phyloP scores from a whole-genome alignment of 2,329 filamentous ascomycete species.

The Furcasterigmium sp. region DNA sequence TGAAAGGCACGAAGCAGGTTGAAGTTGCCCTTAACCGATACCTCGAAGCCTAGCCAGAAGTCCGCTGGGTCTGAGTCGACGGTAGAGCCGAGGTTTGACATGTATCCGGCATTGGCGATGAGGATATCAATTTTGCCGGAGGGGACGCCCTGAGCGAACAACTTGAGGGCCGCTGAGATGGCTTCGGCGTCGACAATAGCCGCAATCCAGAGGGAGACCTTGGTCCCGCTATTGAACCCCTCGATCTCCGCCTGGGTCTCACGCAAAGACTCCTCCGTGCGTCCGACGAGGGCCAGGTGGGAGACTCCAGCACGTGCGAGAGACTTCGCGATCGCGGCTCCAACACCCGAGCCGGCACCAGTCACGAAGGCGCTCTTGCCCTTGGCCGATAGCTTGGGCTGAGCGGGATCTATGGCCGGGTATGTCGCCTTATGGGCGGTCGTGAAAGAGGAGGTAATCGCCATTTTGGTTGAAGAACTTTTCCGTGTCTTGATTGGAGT shows the following conservation, averaged over 20 bases:
- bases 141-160: constrained; percentile 1
- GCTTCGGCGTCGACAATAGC: constrained; percentile 11
- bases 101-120: constrained; percentile 19
- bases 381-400: constrained; percentile 16
- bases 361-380: constrained; percentile 47
- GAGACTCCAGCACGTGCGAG: constrained; percentile 37
- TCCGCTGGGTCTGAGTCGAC: constrained; percentile 12
- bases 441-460: constrained; percentile 14
- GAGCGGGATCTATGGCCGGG: constrained; percentile 17
- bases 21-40: constrained; percentile 16
- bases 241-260: constrained; percentile 15
- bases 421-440: constrained; percentile 15
- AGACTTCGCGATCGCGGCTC: constrained; percentile 34
- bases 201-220: constrained; percentile 10
- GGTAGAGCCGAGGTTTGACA: constrained; percentile 12
- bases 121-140: constrained; percentile 17
- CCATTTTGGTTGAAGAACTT: not conserved
- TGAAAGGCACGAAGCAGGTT: constrained; percentile 15
- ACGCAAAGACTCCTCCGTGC: constrained; percentile 17
- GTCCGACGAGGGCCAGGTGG: constrained; percentile 41
- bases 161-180: constrained; percentile 5
- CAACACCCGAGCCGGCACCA: constrained; percentile 48
- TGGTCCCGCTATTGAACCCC: constrained; percentile 10
- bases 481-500: not conserved
- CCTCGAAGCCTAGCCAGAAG: constrained; percentile 20